phyloP scores from a whole-genome alignment of 306 rosid species.

The Corylus americana region DNA sequence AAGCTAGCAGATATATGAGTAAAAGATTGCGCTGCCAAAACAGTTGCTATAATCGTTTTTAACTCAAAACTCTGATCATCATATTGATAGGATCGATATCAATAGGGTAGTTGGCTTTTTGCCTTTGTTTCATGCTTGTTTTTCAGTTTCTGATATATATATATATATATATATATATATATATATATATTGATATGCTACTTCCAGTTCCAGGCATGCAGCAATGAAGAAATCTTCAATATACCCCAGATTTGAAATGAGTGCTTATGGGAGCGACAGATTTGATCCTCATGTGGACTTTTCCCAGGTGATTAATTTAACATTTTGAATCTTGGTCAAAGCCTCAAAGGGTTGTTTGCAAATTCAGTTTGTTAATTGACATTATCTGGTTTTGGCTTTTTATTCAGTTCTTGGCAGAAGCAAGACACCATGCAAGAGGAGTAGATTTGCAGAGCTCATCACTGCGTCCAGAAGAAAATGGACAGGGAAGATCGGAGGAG shows the following conservation, averaged over 20 bases:
- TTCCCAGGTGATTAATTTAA: constrained; percentile 41
- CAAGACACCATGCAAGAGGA: constrained; percentile 50
- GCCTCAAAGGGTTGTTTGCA: too few relatives aligned
- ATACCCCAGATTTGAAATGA: constrained; percentile 36
- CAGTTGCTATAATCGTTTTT: constrained; percentile 22
- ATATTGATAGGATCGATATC: constrained; percentile 12
- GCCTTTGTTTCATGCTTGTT: background rate
- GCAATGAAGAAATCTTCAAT: constrained; percentile 55
- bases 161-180: background rate
- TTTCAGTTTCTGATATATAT: background rate
- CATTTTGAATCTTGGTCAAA: background rate
- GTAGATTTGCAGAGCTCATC: constrained; percentile 39
- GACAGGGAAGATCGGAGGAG: constrained; percentile 33
- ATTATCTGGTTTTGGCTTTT: constrained; percentile 7
- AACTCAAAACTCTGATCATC: constrained; percentile 7
- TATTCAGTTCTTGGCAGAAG: constrained; percentile 79
- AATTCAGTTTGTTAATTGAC: too few relatives aligned
- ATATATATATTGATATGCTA: background rate
- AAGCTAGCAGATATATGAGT: constrained; percentile 12
- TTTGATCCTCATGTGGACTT: constrained; percentile 63
- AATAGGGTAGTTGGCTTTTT: constrained; percentile 41
- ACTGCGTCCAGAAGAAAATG: constrained; percentile 43
- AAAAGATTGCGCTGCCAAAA: constrained; percentile 34
- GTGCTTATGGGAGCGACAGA: constrained; percentile 41
- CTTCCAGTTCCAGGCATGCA: background rate